These are phyloP conservation scores for Ensete glaucum DNA, from an alignment of 176 grass and related monocot genomes.

Conservation along the genomic window DNA sequence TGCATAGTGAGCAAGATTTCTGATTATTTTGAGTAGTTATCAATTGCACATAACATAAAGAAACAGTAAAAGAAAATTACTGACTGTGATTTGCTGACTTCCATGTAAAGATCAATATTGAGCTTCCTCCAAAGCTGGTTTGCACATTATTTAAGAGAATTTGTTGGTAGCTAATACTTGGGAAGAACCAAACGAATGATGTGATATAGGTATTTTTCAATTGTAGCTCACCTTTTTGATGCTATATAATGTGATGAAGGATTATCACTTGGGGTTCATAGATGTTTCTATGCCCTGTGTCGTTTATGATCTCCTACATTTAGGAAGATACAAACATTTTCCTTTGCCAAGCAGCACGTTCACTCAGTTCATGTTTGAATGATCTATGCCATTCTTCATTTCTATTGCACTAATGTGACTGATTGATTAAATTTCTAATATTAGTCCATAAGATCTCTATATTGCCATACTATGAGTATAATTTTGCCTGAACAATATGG, in stretches of 20 bases:
- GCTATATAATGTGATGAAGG: neutral
- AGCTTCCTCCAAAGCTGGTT: neutral
- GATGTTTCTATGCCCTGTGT: no score
- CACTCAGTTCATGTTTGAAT: neutral
- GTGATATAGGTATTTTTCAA: neutral
- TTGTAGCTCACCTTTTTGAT: neutral
- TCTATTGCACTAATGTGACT: neutral
- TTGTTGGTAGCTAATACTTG: neutral
- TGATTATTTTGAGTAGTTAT: neutral
- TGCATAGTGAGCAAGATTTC: neutral
- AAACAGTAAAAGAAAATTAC: neutral
- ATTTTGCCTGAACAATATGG: no score
- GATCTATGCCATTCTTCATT: neutral
- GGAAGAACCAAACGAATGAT: no score
- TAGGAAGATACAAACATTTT: no score
- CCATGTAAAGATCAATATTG: neutral
- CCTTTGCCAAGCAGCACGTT: neutral
- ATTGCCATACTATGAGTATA: no score
- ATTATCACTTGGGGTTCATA: neutral
- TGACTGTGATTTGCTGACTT: neutral
- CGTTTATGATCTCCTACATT: no score
- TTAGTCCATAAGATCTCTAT: no score
- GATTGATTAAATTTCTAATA: neutral
- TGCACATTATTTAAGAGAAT: neutral
- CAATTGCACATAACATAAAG: neutral